Conservation (phyloP, 331 rosid genomes). For the Pyrus hybrid region DNA sequence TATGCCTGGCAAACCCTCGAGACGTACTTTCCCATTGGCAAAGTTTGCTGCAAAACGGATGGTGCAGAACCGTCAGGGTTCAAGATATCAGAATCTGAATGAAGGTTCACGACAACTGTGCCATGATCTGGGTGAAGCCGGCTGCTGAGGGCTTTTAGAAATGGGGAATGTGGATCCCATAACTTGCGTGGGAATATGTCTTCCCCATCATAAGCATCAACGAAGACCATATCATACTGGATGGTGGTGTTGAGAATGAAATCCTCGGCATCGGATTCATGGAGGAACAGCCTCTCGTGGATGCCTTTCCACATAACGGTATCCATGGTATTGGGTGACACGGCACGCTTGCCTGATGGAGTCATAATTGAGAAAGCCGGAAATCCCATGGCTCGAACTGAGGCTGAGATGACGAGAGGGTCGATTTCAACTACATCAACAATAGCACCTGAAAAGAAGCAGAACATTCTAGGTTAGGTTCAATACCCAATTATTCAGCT, state of each 20-base stretch:
- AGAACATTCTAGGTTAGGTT: not conserved
- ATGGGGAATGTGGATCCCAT: constrained; percentile 64
- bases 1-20: constrained; percentile 57
- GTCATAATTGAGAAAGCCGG: constrained; percentile 72
- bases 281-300: constrained; percentile 72
- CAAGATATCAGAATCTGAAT: constrained; percentile 62
- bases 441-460: constrained; percentile 54
- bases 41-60: constrained; percentile 34
- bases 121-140: constrained; percentile 82
- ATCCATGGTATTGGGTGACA: constrained; percentile 37
- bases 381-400: constrained; percentile 88
- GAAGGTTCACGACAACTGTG: constrained; percentile 88
- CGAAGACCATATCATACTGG: constrained; percentile 65
- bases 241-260: constrained; percentile 36
- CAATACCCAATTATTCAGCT: not conserved
- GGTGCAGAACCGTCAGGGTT: constrained; percentile 43
- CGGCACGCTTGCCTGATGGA: constrained; percentile 36
- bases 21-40: constrained; percentile 71
- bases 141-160: constrained; percentile 55
- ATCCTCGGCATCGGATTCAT: constrained; percentile 80
- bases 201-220: constrained; percentile 88
- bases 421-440: constrained; percentile 81
- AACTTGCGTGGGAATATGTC: constrained; percentile 76
- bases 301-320: constrained; percentile 76
- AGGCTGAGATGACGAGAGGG: constrained; percentile 85